Evolutionary conservation across 2,329 filamentous ascomycete genomes (phyloP), one percentile per base, ranked within the genome.

Genomic region (Alternaria incomplexa): DNA sequence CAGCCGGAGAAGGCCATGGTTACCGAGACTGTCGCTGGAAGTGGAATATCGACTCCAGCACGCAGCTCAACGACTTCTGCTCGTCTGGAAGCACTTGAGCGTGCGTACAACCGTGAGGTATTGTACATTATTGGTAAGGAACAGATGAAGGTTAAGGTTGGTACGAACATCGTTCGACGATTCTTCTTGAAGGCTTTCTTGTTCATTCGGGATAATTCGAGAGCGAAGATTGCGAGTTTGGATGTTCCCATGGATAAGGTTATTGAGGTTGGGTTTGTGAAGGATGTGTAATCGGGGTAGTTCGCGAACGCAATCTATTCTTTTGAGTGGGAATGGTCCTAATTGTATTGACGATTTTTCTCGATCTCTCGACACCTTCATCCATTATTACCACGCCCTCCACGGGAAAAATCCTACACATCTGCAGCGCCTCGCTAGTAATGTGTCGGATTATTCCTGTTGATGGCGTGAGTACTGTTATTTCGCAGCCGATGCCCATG

Each of bases 211-310:
- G 89, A 91, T 43, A 91, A 90, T 67, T 88, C 87, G 12, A 80
- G 89, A 55, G 85, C 86, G 2, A 91, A 91, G 81, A 86, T 91
- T 77, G 87, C 88, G 13, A 88, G 89, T 68, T 77, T 91, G 61
- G 80, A 85, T 52, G 79, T 90, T 45, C 84, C 86, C 0, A 84
- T 86, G 62, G 88, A 91, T 62, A 83, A 85, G 52, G 75, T 91
- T 51, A 85, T 91, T 17, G 90, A 91, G 79, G 88, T 91, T 17
- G 90, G 90, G 0, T 91, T 91, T 73, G 84, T 91, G 1, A 90
- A 90, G 78, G 87, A 90, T 65, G 87, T 91, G 57, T 89, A 70
- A 69, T 20, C 15, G 9, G 11, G 13, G 13, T 9, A 40, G n/a
- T 30, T 11, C 11, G 26, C 1, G 23, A 25, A n/a, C n/a, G 20